Percentiles rank a stretch among this genome's conserved stretches.
These are phyloP conservation scores for Fusarium sarcochroum DNA, from an alignment of 2,329 filamentous ascomycete species.

Conservation along the genomic window DNA sequence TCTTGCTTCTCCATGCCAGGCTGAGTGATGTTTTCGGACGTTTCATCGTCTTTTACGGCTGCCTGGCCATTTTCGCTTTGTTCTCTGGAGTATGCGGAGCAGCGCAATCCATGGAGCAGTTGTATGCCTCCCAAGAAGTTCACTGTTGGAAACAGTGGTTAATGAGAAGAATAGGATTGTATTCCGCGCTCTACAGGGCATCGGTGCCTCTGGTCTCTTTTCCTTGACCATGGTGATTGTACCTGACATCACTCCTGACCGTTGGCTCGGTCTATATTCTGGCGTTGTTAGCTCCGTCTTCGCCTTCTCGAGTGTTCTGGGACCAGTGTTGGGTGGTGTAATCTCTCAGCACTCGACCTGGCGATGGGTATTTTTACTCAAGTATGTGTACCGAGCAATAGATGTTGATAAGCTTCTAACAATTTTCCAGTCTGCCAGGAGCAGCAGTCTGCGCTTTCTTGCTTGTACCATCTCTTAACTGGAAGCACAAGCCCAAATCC, in stretches of 20 bases:
- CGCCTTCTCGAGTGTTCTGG: slow-evolving; percentile 15
- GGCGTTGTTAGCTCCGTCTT: slow-evolving; percentile 7
- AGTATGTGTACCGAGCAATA: background rate
- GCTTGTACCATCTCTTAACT: background rate
- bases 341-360: slow-evolving; percentile 16
- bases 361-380: slow-evolving; percentile 24
- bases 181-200: background rate
- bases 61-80: background rate
- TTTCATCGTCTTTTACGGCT: background rate
- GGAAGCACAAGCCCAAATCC: background rate
- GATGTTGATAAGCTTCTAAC: background rate
- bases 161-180: background rate
- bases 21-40: slow-evolving; percentile 3
- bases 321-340: slow-evolving; percentile 12
- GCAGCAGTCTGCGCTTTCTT: background rate
- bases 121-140: background rate
- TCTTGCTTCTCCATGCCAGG: background rate
- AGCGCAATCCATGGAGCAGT: background rate
- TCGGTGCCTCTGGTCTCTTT: slow-evolving; percentile 2
- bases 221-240: background rate
- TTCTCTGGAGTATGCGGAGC: slow-evolving; percentile 2
- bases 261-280: background rate
- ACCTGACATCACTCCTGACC: background rate
- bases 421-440: background rate
- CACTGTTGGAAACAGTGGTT: background rate